Conservation (phyloP, 257 asterid species). For the Fraxinus quadrangulata region DNA sequence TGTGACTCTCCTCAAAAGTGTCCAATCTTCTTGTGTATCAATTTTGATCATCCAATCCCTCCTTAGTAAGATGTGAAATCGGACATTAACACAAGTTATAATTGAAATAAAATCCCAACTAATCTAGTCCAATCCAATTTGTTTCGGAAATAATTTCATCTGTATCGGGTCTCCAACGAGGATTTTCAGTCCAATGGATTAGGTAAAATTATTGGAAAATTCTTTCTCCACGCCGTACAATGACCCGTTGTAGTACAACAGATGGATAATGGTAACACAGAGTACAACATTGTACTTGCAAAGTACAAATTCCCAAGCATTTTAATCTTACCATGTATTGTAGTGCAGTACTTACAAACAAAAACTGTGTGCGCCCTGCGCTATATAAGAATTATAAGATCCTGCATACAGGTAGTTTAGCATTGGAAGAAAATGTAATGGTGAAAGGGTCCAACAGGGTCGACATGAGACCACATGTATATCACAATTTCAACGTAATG, state of each 20-base stretch:
- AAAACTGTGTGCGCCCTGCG: neutral
- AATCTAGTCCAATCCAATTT: too few relatives aligned
- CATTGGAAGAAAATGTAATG: neutral
- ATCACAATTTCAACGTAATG: neutral
- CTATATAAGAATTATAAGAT: neutral
- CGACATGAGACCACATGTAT: neutral
- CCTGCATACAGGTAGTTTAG: neutral
- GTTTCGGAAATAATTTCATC: too few relatives aligned
- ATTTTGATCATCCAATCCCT: too few relatives aligned
- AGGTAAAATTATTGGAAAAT: neutral
- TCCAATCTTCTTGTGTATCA: too few relatives aligned
- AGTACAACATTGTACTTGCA: neutral
- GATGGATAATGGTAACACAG: neutral
- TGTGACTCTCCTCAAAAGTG: too few relatives aligned
- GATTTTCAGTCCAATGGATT: too few relatives aligned
- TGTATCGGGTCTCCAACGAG: too few relatives aligned
- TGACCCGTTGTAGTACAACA: neutral
- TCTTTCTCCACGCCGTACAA: neutral
- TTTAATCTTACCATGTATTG: neutral
- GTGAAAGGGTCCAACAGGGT: slow-evolving; percentile 1
- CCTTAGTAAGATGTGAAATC: too few relatives aligned
- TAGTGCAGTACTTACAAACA: neutral
- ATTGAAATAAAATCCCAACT: too few relatives aligned
- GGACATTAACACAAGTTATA: too few relatives aligned
- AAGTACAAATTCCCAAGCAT: neutral